These are phyloP conservation scores for Phytophthora citricola DNA, from an alignment of 352 stramenopile genomes.

Conservation along the genomic window DNA sequence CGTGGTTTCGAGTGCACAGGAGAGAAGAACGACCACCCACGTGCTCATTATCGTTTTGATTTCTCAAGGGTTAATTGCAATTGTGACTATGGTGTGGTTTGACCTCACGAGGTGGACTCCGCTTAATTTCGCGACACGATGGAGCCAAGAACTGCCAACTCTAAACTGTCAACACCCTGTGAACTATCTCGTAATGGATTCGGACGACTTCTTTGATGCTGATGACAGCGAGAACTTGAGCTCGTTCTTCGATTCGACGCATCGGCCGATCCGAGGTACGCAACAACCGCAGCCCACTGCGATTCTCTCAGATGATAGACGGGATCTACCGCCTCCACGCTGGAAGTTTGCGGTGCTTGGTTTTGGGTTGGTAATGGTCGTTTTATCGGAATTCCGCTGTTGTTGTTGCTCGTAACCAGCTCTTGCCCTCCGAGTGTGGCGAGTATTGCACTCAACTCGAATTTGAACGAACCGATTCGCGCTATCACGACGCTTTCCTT, in stretches of 20 bases:
- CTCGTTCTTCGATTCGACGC: slow-evolving; percentile 35
- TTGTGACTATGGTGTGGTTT: slow-evolving; percentile 27
- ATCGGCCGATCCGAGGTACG: slow-evolving; percentile 30
- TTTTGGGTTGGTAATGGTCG: background rate
- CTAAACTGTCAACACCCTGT: slow-evolving; percentile 11
- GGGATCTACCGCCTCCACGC: slow-evolving; percentile 15
- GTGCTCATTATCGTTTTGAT: slow-evolving; percentile 9
- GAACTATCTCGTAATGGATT: slow-evolving; percentile 37
- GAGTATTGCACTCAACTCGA: slow-evolving; percentile 48
- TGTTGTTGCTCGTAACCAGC: slow-evolving; percentile 31
- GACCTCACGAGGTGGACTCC: slow-evolving; percentile 39
- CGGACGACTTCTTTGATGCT: slow-evolving; percentile 22
- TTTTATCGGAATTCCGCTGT: slow-evolving; percentile 18
- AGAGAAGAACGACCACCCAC: slow-evolving; percentile 5
- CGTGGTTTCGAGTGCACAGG: slow-evolving; percentile 1
- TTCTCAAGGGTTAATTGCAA: slow-evolving; percentile 21
- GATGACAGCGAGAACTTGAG: slow-evolving; percentile 17
- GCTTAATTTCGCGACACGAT: slow-evolving; percentile 6
- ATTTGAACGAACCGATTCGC: slow-evolving; percentile 47
- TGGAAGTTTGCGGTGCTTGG: slow-evolving; percentile 19
- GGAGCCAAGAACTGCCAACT: slow-evolving; percentile 4
- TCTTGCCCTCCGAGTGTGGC: slow-evolving; percentile 34
- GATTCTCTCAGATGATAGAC: slow-evolving; percentile 25
- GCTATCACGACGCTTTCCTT: slow-evolving; percentile 29
- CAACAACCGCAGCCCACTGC: slow-evolving; percentile 19